A percentile compares a stretch with the other conserved stretches of the same genome.
Evolutionary conservation across 768 basidiomycete genomes (phyloP).

Genomic region (Boletus pseudopeckii): DNA sequence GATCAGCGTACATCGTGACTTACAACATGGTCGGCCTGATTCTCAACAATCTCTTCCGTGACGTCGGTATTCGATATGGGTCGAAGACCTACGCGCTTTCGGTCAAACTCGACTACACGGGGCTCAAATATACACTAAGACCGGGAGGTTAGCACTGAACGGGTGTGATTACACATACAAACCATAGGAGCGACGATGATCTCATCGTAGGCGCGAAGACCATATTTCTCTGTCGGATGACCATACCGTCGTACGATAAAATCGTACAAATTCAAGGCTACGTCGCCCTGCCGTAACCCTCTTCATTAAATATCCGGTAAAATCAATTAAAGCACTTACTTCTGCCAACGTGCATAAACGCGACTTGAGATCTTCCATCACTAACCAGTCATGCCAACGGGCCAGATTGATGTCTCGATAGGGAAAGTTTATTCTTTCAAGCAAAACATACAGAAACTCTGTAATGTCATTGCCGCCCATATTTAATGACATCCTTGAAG

Average conservation of each 20-base stretch:
- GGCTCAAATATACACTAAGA: constrained; percentile 88
- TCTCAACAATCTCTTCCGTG: constrained; percentile 71
- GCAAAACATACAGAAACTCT: constrained; percentile 75
- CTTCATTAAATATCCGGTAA: constrained; percentile 4
- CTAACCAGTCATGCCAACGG: constrained; percentile 79
- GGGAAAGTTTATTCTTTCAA: constrained; percentile 81
- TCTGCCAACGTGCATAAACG: constrained; percentile 83
- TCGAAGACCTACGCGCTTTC: constrained; percentile 54
- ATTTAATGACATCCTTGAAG: constrained; percentile 65
- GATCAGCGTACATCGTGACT: constrained; percentile 14
- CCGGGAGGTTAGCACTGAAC: background rate
- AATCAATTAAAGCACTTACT: constrained; percentile 43
- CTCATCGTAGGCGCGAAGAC: constrained; percentile 90
- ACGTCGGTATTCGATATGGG: constrained; percentile 55
- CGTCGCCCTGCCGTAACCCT: constrained; percentile 59
- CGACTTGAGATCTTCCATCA: constrained; percentile 89
- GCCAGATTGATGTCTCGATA: constrained; percentile 80
- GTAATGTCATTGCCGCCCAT: constrained; percentile 97
- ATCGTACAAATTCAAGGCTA: constrained; percentile 87
- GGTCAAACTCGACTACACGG: constrained; percentile 85
- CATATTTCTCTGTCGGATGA: constrained; percentile 80
- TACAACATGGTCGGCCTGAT: constrained; percentile 52
- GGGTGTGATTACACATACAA: constrained; percentile 19
- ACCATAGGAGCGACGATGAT: constrained; percentile 94
- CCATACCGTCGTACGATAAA: constrained; percentile 81